Evolutionary conservation across 2,329 filamentous ascomycete genomes (phyloP).

Genomic region (Arthrobotrys iridis): DNA sequence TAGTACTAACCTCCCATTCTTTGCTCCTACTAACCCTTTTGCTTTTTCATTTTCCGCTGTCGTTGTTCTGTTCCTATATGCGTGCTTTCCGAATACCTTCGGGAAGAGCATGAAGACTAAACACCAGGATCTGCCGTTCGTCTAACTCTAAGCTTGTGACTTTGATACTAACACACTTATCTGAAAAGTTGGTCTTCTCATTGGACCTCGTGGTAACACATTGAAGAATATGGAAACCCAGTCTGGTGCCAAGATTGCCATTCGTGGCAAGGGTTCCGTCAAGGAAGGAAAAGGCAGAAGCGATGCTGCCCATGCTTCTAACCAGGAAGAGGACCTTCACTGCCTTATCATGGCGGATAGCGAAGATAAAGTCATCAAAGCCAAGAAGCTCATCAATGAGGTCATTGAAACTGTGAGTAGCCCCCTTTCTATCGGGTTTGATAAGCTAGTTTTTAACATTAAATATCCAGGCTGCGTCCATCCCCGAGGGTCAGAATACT

Average conservation of each 20-base stretch:
- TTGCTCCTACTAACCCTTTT: constrained; percentile 62
- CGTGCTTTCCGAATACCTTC: constrained; percentile 35
- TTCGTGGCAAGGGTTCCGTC: constrained; percentile 98
- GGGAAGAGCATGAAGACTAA: constrained; percentile 45
- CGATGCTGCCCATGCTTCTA: constrained; percentile 98
- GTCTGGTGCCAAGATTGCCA: constrained; percentile 97
- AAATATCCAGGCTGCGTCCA: constrained; percentile 83
- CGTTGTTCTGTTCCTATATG: constrained; percentile 39
- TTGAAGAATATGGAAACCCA: constrained; percentile 99
- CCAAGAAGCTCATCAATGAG: constrained; percentile 97
- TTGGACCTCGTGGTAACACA: constrained; percentile 99
- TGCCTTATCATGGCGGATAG: constrained; percentile 99
- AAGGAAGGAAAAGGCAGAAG: constrained; percentile 99
- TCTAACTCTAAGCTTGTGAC: constrained; percentile 54
- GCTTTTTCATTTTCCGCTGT: constrained; percentile 23
- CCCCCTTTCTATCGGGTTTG: not conserved
- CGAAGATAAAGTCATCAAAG: constrained; percentile 99
- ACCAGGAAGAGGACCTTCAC: constrained; percentile 99
- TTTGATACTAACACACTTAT: constrained; percentile 84
- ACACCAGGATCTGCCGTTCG: constrained; percentile 34
- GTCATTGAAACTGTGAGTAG: constrained; percentile 92
- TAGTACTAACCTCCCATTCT: constrained; percentile 76
- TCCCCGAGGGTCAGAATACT: constrained; percentile 98
- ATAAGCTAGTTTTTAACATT: constrained; percentile 58
- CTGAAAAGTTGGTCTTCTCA: constrained; percentile 98